Conservation (phyloP, 2,329 filamentous ascomycete genomes). For the Claviceps pazoutovae region DNA sequence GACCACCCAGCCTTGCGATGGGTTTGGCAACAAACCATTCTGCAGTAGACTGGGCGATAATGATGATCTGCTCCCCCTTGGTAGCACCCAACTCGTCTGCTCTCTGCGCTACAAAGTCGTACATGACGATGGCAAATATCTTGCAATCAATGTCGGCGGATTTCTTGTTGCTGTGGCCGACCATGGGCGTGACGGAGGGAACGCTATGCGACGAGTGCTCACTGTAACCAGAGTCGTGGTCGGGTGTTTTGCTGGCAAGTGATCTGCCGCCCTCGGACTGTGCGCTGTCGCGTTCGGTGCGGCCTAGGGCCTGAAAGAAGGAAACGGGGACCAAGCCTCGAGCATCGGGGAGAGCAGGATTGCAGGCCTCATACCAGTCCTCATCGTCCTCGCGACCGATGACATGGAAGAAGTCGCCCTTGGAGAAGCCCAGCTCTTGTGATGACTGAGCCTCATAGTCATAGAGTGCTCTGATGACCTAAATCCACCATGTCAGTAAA, state of each 20-base stretch:
- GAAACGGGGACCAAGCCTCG: constrained; percentile 85
- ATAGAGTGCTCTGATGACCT: constrained; percentile 97
- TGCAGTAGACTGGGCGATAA: constrained; percentile 94
- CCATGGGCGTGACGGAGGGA: constrained; percentile 6
- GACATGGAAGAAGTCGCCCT: constrained; percentile 96
- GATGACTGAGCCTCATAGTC: constrained; percentile 67
- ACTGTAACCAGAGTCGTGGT: constrained; percentile 80
- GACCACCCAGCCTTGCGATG: constrained; percentile 91
- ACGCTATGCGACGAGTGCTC: constrained; percentile 19
- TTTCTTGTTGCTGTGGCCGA: constrained; percentile 33
- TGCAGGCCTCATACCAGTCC: constrained; percentile 98
- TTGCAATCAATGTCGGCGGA: constrained; percentile 55
- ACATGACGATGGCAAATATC: constrained; percentile 94
- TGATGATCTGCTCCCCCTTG: constrained; percentile 90
- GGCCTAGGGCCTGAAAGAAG: constrained; percentile 85
- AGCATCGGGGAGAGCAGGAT: constrained; percentile 74
- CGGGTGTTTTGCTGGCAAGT: constrained; percentile 43
- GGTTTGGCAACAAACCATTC: constrained; percentile 99
- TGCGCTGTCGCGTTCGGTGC: constrained; percentile 79
- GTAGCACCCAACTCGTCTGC: constrained; percentile 95
- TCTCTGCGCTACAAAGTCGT: constrained; percentile 87
- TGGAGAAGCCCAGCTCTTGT: constrained; percentile 79
- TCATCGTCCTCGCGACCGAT: constrained; percentile 87
- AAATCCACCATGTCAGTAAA: background rate
- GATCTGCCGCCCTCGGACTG: constrained; percentile 46